Conservation (phyloP, 805 yeast species). For the Teunomyces pallodes region DNA sequence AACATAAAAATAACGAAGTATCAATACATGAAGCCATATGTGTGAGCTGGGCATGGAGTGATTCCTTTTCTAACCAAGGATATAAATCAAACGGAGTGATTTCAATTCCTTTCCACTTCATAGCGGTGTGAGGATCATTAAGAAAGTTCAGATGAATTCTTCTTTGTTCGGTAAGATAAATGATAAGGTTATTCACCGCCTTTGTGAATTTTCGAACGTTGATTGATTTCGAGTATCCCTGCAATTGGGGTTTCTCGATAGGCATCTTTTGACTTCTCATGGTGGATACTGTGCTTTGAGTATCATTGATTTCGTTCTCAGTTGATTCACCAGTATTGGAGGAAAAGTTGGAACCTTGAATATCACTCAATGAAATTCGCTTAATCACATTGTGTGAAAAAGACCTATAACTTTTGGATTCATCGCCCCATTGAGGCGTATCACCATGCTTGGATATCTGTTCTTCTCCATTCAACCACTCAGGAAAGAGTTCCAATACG, state of each 20-base stretch:
- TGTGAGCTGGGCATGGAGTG: constrained; percentile 20
- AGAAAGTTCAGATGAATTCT: constrained; percentile 44
- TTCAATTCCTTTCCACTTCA: constrained; percentile 46
- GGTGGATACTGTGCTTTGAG: neutral
- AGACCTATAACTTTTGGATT: constrained; percentile 11
- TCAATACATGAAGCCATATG: constrained; percentile 56
- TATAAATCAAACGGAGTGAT: constrained; percentile 44
- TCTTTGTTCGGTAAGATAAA: constrained; percentile 52
- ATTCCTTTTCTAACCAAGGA: constrained; percentile 22
- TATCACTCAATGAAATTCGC: constrained; percentile 19
- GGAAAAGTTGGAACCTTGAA: constrained; percentile 8
- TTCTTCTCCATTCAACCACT: constrained; percentile 28
- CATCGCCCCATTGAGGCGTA: constrained; percentile 6
- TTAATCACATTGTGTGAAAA: constrained; percentile 16
- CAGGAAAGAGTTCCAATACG: constrained; percentile 37
- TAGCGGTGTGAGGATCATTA: constrained; percentile 23
- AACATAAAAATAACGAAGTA: constrained; percentile 74
- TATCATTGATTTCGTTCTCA: constrained; percentile 9
- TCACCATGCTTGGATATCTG: constrained; percentile 8
- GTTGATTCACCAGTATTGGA: constrained; percentile 14
- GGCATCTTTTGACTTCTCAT: neutral
- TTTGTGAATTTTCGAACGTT: constrained; percentile 27
- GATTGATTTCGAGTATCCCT: constrained; percentile 17
- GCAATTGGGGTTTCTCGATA: neutral
- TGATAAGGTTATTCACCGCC: constrained; percentile 42